These are phyloP conservation scores for Sporothrix curviconia DNA, from an alignment of 2,329 filamentous ascomycete species.

Conservation along the genomic window DNA sequence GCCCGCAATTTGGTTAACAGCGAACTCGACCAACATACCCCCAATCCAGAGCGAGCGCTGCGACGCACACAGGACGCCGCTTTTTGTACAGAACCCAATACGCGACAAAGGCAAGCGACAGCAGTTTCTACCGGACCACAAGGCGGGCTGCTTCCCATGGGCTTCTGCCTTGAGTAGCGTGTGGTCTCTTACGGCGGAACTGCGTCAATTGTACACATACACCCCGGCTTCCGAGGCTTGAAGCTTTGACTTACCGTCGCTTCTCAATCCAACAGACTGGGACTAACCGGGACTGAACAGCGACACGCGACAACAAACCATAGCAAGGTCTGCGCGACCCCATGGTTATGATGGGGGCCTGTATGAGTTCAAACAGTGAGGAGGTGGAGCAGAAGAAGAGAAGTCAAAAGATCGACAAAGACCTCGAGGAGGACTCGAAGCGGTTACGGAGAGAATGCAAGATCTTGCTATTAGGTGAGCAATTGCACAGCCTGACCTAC, in stretches of 20 bases:
- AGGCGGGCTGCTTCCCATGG: neutral
- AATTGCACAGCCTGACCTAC: too few species aligned
- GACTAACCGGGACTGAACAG: too few species aligned
- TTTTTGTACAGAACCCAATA: neutral
- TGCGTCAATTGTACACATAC: neutral
- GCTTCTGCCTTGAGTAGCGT: slow-evolving; percentile 7
- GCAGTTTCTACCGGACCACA: neutral
- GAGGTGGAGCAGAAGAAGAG: slow-evolving; percentile 91
- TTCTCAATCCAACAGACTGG: too few species aligned
- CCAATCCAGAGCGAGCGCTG: too few species aligned
- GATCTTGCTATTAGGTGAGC: slow-evolving; percentile 83
- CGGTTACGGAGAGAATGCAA: slow-evolving; percentile 96
- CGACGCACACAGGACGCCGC: neutral
- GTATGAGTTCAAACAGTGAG: slow-evolving; percentile 82
- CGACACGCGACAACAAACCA: too few species aligned
- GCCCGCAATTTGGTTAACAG: neutral
- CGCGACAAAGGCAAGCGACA: neutral
- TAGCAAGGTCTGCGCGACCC: too few species aligned
- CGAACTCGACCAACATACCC: neutral
- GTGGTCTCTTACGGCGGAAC: neutral
- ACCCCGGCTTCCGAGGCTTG: neutral
- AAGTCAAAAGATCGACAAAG: slow-evolving; percentile 91
- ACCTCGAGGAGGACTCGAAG: slow-evolving; percentile 89
- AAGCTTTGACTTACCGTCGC: too few species aligned
- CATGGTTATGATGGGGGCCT: slow-evolving; percentile 66